Evolutionary conservation across 768 basidiomycete species (phyloP).

Genomic region (Psilocybe cyanescens): DNA sequence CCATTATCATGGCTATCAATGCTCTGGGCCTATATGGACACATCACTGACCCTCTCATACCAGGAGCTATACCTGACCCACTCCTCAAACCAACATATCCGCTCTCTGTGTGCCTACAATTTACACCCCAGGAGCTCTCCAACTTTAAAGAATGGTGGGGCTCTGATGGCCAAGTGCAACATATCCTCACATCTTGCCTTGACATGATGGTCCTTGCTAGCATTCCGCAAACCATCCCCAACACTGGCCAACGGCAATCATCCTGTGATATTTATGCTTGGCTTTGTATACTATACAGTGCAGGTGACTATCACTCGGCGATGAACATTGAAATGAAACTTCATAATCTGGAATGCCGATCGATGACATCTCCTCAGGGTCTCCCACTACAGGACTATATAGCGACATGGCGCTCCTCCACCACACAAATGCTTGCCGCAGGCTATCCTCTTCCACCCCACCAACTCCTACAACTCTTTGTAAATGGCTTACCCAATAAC

Average conservation of each 20-base stretch:
- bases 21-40: conserved; percentile 3
- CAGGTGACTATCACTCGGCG: conserved; percentile 3
- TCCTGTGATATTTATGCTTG: not conserved
- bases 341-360: not conserved
- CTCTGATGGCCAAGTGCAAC: not conserved
- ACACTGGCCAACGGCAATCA: not conserved
- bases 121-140: not conserved
- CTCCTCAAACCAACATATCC: not conserved
- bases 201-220: not conserved
- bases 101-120: not conserved
- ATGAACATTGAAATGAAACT: not conserved
- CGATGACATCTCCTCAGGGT: not conserved
- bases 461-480: conserved; percentile 2
- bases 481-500: not conserved
- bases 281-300: not conserved
- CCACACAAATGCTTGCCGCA: not conserved
- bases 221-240: not conserved
- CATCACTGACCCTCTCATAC: not conserved
- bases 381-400: not conserved
- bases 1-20: not conserved
- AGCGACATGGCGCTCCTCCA: not conserved
- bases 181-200: not conserved
- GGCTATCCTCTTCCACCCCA: conserved; percentile 4
- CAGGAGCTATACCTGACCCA: not conserved
- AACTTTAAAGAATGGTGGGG: not conserved